Evolutionary conservation across 768 basidiomycete genomes (phyloP).

Genomic region (Galerina marginata): DNA sequence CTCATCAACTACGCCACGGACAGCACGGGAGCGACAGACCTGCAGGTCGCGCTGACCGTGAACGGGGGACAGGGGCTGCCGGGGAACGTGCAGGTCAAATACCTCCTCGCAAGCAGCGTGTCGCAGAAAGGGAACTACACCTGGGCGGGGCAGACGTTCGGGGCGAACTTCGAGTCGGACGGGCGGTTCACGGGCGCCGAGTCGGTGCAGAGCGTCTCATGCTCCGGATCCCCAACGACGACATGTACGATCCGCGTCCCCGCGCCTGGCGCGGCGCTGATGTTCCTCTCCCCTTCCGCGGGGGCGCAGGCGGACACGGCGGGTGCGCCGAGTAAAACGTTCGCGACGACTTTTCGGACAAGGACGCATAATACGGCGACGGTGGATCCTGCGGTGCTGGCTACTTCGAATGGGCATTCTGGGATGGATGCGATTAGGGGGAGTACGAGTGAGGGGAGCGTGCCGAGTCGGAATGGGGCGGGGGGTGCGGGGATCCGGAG

Average conservation of each 20-base stretch:
- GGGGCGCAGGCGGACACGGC: conserved; percentile 39
- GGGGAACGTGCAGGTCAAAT: conserved; percentile 62
- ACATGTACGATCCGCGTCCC: conserved; percentile 63
- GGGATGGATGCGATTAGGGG: conserved; percentile 31
- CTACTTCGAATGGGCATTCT: conserved; percentile 64
- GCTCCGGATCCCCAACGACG: conserved; percentile 29
- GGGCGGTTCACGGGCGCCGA: conserved; percentile 60
- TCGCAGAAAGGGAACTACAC: conserved; percentile 60
- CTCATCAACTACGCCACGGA: conserved; percentile 78
- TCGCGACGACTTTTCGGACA: conserved; percentile 57
- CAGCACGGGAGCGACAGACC: conserved; percentile 57
- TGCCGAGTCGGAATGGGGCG: conserved; percentile 2
- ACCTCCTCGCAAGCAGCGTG: conserved; percentile 43
- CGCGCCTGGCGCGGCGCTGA: conserved; percentile 72
- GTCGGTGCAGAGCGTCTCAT: conserved; percentile 57
- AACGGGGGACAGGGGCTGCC: conserved; percentile 39
- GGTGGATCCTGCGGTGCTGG: conserved; percentile 56
- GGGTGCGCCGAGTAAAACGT: conserved; percentile 45
- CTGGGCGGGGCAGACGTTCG: conserved; percentile 70
- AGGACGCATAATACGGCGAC: conserved; percentile 56
- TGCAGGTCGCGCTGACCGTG: conserved; percentile 56
- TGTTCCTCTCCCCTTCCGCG: conserved; percentile 58
- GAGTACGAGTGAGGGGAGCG: conserved; percentile 36
- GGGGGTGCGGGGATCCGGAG: not conserved
- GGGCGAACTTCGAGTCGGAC: conserved; percentile 63